These are phyloP conservation scores for Areca catechu DNA, from an alignment of 176 grass and related monocot species.

Conservation along the genomic window DNA sequence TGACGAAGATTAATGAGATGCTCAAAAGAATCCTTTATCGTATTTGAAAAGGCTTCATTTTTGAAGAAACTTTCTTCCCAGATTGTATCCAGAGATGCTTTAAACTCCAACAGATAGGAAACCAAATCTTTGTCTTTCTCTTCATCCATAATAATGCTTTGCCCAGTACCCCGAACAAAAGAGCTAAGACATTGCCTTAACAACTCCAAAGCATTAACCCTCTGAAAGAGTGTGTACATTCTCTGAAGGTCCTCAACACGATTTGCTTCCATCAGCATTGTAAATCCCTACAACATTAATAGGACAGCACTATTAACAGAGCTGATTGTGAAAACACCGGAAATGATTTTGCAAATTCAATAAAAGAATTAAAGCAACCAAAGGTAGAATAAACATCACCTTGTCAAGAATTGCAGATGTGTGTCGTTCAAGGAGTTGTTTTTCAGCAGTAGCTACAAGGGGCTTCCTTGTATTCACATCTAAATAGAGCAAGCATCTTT, in stretches of 20 bases:
- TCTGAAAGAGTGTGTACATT: constrained; percentile 91
- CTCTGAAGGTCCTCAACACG: constrained; percentile 71
- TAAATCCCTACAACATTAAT: constrained; percentile 55
- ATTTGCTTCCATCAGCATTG: constrained; percentile 93
- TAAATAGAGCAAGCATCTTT: constrained; percentile 93
- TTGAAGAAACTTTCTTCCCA: constrained; percentile 92
- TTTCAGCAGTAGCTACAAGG: constrained; percentile 80
- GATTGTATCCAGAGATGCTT: constrained; percentile 89
- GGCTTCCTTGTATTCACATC: constrained; percentile 86
- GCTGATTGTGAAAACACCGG: constrained; percentile 1
- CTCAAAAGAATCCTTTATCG: constrained; percentile 97
- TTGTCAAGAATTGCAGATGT: constrained; percentile 96
- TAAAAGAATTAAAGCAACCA: not conserved
- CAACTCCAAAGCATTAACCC: constrained; percentile 87
- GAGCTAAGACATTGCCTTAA: constrained; percentile 84
- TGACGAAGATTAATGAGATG: constrained; percentile 99
- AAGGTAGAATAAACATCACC: constrained; percentile 21
- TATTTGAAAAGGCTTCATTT: constrained; percentile 91
- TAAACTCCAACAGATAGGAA: constrained; percentile 88
- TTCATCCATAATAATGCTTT: constrained; percentile 88
- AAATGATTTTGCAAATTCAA: not conserved
- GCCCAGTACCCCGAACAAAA: constrained; percentile 75
- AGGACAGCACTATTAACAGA: not conserved
- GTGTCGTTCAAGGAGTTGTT: constrained; percentile 76
- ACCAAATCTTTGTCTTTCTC: constrained; percentile 97